phyloP scores from a whole-genome alignment of 139 green algal genomes.

The Chlamydomonas schloesseri region DNA sequence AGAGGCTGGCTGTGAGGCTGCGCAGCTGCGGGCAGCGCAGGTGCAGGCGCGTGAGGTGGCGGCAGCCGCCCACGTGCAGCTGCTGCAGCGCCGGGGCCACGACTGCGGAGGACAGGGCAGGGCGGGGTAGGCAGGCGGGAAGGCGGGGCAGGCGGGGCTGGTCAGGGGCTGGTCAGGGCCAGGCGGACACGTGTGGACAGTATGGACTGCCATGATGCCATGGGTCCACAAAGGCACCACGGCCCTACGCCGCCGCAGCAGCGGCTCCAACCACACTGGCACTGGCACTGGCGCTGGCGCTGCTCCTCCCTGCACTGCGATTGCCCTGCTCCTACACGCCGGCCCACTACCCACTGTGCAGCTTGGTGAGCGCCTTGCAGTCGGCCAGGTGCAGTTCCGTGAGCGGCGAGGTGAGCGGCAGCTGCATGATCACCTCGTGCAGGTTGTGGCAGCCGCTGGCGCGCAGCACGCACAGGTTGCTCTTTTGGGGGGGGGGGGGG shows the following conservation, averaged over 20 bases:
- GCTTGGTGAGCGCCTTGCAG: constrained; percentile 55
- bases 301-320: not conserved
- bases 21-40: constrained; percentile 51
- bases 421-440: constrained; percentile 59
- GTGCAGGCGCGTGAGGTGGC: constrained; percentile 34
- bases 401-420: constrained; percentile 52
- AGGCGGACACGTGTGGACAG: no score
- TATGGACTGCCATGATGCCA: no score
- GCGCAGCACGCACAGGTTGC: constrained; percentile 54
- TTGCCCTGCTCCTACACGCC: not conserved
- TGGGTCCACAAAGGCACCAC: no score
- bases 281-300: no score
- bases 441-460: constrained; percentile 57
- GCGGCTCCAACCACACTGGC: no score
- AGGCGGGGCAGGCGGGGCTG: no score
- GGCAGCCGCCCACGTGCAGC: constrained; percentile 59
- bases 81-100: constrained; percentile 52
- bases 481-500: not conserved
- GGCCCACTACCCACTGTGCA: not conserved
- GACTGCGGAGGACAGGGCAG: not conserved
- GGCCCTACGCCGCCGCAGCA: no score
- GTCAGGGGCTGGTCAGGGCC: no score
- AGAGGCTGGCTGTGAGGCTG: constrained; percentile 56
- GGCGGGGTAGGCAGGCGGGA: not conserved
- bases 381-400: constrained; percentile 57